Evolutionary conservation across 148 eudicot species (phyloP).

Genomic region (Nepenthes mirabilis): DNA sequence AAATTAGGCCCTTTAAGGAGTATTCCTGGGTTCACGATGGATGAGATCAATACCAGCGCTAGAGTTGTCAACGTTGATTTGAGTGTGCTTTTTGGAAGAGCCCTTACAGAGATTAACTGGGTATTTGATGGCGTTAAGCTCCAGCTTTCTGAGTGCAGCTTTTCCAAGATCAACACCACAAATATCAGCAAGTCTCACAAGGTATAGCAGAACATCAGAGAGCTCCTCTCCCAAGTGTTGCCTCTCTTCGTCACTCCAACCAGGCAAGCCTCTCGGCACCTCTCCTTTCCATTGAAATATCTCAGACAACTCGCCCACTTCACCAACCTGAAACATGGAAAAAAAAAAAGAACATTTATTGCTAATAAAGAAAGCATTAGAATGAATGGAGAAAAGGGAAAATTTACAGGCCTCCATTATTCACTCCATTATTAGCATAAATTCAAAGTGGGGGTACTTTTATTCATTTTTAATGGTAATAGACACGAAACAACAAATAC

Average conservation of each 20-base stretch:
- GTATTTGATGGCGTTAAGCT: constrained; percentile 53
- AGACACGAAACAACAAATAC: too few relatives aligned
- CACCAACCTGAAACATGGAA: constrained; percentile 36
- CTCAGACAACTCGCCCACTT: constrained; percentile 70
- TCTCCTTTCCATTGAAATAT: constrained; percentile 81
- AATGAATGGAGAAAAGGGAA: too few relatives aligned
- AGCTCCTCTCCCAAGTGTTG: constrained; percentile 69
- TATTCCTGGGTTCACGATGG: too few relatives aligned
- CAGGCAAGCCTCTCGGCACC: constrained; percentile 59
- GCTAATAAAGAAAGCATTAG: too few relatives aligned
- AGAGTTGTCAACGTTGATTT: neutral
- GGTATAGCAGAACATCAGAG: constrained; percentile 61
- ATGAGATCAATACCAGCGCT: neutral
- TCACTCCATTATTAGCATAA: too few relatives aligned
- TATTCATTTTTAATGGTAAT: too few relatives aligned
- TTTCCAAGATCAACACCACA: constrained; percentile 69
- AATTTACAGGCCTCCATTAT: too few relatives aligned
- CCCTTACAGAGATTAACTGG: constrained; percentile 40
- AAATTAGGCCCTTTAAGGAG: too few relatives aligned
- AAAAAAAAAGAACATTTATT: neutral
- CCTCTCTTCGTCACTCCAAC: constrained; percentile 45
- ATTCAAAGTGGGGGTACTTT: too few relatives aligned
- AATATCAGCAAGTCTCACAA: constrained; percentile 55
- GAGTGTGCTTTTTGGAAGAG: constrained; percentile 33
- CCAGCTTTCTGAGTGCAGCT: constrained; percentile 58